Base-by-base conservation (phyloP, 768 basidiomycete genomes). In the Lactarius sanguifluus region DNA sequence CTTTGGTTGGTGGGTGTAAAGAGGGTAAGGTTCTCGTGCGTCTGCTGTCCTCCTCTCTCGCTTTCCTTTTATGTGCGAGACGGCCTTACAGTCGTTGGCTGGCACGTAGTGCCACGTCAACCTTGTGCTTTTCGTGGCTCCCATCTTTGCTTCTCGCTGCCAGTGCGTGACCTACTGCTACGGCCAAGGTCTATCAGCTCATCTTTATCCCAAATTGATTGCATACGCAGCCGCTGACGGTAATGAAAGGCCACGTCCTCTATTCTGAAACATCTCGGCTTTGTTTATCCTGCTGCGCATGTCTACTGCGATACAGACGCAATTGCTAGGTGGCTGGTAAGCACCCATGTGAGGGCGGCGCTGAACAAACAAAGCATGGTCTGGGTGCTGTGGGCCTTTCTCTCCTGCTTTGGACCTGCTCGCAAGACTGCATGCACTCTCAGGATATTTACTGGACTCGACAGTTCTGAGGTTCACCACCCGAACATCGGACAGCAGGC, bases 151-250 rank as follows among this genome's bases (percentile, higher is more conserved):
- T 45, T 56, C 30, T 58, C 32, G 36, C 59, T 8, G 18, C 30
- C 30, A 5, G 2, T 32, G 32, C 25, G 6, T 15, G 7, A 30
- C 41, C 57, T 12, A 36, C 62, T 56, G 5, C 15, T 5, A 23
- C 20, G 23, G 57, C 65, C 47, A 61, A 59, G 45, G 50, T 62
- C 58, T 56, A 57, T 69, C 65, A 47, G 30, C 23, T 18, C 9
- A 41, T 34, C 47, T 32, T 18, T 18, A 23, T 38, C 59, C 40
- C 43, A 40, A 61, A 23, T 57, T 10, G 36, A 5, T 38, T 3
- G 36, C 64, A 55, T 60, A 57, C 12, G 57, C 62, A 9, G 41
- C 40, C 13, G 34, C 34, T 36, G n/a, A 41, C 57, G 50, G 57
- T 54, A 62, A 66, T 43, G 30, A 32, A 59, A 16, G 23, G 5